phyloP scores from a whole-genome alignment of 106 monocot genomes.

The Dendrobium officinale region DNA sequence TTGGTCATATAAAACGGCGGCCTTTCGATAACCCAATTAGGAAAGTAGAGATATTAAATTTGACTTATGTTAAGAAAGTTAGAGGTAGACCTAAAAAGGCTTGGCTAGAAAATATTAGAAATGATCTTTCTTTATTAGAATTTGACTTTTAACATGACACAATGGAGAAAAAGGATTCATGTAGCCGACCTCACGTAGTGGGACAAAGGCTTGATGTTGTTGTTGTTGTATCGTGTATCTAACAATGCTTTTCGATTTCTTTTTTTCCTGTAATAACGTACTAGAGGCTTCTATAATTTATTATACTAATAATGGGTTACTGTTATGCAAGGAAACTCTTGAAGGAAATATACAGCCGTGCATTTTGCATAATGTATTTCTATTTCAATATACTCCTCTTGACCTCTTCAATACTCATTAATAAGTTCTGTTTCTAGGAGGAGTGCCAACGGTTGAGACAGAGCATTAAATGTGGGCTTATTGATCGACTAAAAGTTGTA shows the following conservation, averaged over 20 bases:
- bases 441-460: slow-evolving; percentile 87
- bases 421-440: slow-evolving; percentile 46
- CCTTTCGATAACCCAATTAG: too few species aligned
- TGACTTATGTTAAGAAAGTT: too few species aligned
- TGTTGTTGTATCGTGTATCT: too few species aligned
- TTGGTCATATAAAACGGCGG: too few species aligned
- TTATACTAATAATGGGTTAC: background rate
- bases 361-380: background rate
- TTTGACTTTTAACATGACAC: too few species aligned
- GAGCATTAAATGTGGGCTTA: slow-evolving; percentile 86
- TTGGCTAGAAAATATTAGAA: too few species aligned
- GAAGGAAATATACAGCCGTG: background rate
- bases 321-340: background rate
- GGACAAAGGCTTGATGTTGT: too few species aligned
- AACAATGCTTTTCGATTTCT: background rate
- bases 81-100: too few species aligned
- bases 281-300: background rate
- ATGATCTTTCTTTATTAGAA: too few species aligned
- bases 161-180: too few species aligned
- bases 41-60: too few species aligned
- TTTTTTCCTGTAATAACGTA: background rate
- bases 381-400: background rate
- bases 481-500: slow-evolving; percentile 78
- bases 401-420: background rate
- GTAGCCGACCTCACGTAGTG: too few species aligned